Percentiles rank a stretch among this genome's conserved stretches.
Evolutionary conservation across 208 protist genomes (phyloP).

Genomic region (Acanthamoeba lenticulata): DNA sequence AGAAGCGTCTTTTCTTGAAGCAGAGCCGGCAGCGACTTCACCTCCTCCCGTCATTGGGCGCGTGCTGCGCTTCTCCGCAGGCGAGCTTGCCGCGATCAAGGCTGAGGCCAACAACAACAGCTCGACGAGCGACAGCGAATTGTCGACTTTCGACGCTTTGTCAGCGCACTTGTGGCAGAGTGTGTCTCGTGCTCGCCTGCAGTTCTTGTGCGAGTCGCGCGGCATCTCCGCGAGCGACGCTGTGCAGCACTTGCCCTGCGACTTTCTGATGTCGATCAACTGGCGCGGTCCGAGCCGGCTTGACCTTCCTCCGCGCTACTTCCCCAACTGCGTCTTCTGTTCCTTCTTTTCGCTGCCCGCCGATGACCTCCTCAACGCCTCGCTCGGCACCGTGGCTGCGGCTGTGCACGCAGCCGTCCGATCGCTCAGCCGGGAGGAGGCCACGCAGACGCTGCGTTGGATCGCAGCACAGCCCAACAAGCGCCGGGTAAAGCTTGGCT

Average conservation of each 20-base stretch:
- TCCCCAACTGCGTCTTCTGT: slow-evolving; percentile 28
- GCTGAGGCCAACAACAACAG: not conserved
- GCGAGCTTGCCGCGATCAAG: slow-evolving; percentile 50
- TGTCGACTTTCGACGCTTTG: slow-evolving; percentile 56
- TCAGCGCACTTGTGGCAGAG: slow-evolving; percentile 61
- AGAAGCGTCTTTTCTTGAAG: not conserved
- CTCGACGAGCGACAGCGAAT: not conserved
- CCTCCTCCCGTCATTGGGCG: slow-evolving; percentile 24
- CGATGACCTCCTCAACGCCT: slow-evolving; percentile 9
- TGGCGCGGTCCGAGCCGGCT: slow-evolving; percentile 61
- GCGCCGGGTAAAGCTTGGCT: slow-evolving; percentile 35
- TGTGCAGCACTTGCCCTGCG: not conserved
- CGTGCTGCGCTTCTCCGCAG: slow-evolving; percentile 51
- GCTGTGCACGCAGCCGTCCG: not conserved
- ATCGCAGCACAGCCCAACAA: slow-evolving; percentile 67
- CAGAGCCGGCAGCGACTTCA: not conserved
- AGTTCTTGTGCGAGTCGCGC: not conserved
- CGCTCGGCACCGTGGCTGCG: slow-evolving; percentile 10
- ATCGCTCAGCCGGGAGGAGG: slow-evolving; percentile 20
- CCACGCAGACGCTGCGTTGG: slow-evolving; percentile 27
- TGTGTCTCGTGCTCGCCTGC: slow-evolving; percentile 46
- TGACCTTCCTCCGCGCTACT: slow-evolving; percentile 58
- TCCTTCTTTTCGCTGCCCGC: not conserved
- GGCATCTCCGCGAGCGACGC: not conserved
- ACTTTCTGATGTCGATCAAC: slow-evolving; percentile 56